Evolutionary conservation across 1,139 yeast species (phyloP).

Genomic region (Scheffersomyces segobiensis): DNA sequence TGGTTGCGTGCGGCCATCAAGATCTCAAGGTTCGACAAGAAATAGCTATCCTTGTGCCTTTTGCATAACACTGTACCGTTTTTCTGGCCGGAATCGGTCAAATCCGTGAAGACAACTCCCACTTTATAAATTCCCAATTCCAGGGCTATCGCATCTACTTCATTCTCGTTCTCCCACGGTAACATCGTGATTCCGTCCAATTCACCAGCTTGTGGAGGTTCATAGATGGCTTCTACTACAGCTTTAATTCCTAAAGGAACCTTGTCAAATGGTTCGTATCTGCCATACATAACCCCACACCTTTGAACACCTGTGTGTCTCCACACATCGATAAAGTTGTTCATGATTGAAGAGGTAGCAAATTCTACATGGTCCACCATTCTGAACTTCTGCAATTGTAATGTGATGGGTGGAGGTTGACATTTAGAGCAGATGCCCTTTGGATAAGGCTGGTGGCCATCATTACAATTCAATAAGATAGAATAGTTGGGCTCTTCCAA

Average conservation of each 20-base stretch:
- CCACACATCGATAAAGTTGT: conserved; percentile 89
- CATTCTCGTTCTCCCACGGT: conserved; percentile 58
- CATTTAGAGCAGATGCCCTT: conserved; percentile 95
- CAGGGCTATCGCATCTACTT: conserved; percentile 56
- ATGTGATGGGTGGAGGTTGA: conserved; percentile 92
- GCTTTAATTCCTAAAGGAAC: conserved; percentile 95
- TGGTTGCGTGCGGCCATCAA: conserved; percentile 86
- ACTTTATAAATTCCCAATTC: conserved; percentile 68
- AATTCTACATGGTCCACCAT: conserved; percentile 98
- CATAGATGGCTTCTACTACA: conserved; percentile 89
- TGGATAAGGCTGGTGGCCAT: conserved; percentile 94
- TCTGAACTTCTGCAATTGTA: conserved; percentile 86
- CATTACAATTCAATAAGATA: conserved; percentile 64
- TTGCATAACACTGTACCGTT: conserved; percentile 91
- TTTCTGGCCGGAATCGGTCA: conserved; percentile 81
- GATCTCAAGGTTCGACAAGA: conserved; percentile 82
- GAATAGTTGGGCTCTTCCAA: conserved; percentile 68
- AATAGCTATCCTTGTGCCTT: conserved; percentile 89
- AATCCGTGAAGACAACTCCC: conserved; percentile 88
- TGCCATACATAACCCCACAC: conserved; percentile 82
- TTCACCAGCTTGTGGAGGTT: conserved; percentile 87
- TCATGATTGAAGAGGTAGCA: conserved; percentile 69
- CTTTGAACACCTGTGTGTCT: conserved; percentile 85
- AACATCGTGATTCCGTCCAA: conserved; percentile 78
- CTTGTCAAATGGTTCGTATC: conserved; percentile 71